These are phyloP conservation scores for Closterium sp. DNA, from an alignment of 139 green algal genomes.

Conservation along the genomic window DNA sequence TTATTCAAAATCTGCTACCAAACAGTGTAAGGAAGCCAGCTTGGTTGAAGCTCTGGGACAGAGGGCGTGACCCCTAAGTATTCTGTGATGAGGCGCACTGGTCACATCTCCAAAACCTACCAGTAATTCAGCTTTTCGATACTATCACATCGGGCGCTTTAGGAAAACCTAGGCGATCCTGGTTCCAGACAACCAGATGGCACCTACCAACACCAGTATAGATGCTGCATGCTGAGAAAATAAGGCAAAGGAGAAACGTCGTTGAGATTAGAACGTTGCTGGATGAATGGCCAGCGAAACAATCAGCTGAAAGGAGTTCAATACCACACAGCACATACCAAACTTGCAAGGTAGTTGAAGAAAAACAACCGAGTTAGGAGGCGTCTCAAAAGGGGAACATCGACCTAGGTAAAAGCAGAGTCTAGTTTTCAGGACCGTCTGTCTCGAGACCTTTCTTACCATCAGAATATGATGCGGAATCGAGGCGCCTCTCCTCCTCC, in stretches of 20 bases:
- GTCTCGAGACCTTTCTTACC: not conserved
- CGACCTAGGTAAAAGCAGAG: too few relatives aligned
- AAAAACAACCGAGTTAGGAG: not conserved
- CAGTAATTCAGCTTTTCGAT: not conserved
- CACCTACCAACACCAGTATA: not conserved
- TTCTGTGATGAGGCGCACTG: too few relatives aligned
- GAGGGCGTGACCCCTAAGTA: too few relatives aligned
- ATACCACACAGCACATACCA: not conserved
- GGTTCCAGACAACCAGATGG: not conserved
- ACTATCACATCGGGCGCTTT: not conserved
- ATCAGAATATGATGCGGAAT: conserved; percentile 38
- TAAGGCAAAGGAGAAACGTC: not conserved
- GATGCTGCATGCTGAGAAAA: not conserved
- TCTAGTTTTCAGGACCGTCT: not conserved
- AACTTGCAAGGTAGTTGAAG: not conserved
- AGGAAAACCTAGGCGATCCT: not conserved
- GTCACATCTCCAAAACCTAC: not conserved
- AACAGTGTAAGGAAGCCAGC: too few relatives aligned
- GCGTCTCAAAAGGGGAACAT: too few relatives aligned
- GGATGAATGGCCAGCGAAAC: not conserved
- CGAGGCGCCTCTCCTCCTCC: conserved; percentile 6
- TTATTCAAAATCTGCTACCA: too few relatives aligned
- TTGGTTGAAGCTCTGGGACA: too few relatives aligned
- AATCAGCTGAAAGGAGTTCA: not conserved
- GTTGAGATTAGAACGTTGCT: not conserved